phyloP scores from a whole-genome alignment of 352 stramenopile species.

The Phytopythium chamaehyphon region DNA sequence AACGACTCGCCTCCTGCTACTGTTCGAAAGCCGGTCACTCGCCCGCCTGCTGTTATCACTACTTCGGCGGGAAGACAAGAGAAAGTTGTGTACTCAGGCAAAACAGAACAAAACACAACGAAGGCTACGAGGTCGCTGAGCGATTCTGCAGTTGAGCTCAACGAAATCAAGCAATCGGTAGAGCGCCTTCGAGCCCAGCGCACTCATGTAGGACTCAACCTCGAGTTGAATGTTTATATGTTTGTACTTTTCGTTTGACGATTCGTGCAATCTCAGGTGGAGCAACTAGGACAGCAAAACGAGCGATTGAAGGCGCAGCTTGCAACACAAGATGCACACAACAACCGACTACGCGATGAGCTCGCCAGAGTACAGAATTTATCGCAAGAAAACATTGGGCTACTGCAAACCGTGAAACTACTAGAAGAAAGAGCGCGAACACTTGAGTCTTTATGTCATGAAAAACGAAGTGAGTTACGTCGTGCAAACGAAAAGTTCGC shows the following conservation, averaged over 20 bases:
- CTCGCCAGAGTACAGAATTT: constrained; percentile 31
- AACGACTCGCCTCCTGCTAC: not conserved
- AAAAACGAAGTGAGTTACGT: constrained; percentile 24
- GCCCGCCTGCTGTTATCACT: not conserved
- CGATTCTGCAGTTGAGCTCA: constrained; percentile 16
- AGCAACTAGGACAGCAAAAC: constrained; percentile 40
- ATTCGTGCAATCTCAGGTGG: constrained; percentile 16
- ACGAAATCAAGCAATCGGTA: constrained; percentile 54
- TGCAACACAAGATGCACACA: constrained; percentile 30
- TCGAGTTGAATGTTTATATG: not conserved
- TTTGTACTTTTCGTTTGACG: not conserved
- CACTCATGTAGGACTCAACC: constrained; percentile 20
- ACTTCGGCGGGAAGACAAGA: constrained; percentile 2
- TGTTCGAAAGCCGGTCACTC: too few relatives aligned
- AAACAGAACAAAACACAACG: not conserved
- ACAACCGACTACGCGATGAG: constrained; percentile 35
- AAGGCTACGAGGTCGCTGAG: not conserved
- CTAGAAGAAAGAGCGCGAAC: constrained; percentile 41
- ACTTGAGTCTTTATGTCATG: constrained; percentile 32
- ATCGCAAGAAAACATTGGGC: constrained; percentile 50
- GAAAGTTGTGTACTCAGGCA: not conserved
- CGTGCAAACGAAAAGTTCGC: constrained; percentile 13
- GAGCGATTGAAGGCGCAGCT: constrained; percentile 33
- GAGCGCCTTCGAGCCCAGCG: constrained; percentile 44
- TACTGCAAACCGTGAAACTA: constrained; percentile 50